phyloP scores from a whole-genome alignment of 345 rosid species.

The Cardiospermum halicacabum region DNA sequence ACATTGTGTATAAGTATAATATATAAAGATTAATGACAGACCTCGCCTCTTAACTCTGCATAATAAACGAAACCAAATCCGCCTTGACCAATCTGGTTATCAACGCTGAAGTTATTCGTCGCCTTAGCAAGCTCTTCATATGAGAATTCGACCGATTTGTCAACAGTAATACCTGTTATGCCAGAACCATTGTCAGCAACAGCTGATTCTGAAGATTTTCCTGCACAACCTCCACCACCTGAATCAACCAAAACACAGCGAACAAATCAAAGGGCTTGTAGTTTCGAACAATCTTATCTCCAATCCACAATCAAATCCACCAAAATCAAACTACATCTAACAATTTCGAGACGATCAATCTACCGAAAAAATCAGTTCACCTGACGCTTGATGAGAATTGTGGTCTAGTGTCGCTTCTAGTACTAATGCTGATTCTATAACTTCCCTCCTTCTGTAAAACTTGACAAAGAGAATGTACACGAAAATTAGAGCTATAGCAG shows the following conservation, averaged over 20 bases:
- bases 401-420: conserved; percentile 21
- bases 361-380: conserved; percentile 17
- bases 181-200: conserved; percentile 11
- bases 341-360: neutral
- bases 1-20: neutral
- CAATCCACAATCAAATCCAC: neutral
- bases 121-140: conserved; percentile 90
- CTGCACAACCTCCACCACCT: conserved; percentile 16
- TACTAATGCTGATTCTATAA: conserved; percentile 15
- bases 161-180: conserved; percentile 61
- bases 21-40: conserved; percentile 21
- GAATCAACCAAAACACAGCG: neutral
- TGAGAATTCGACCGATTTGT: conserved; percentile 81
- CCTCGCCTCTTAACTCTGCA: conserved; percentile 95
- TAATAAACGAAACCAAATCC: conserved; percentile 89
- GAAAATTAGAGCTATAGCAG: conserved; percentile 18
- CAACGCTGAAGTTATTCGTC: conserved; percentile 65
- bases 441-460: conserved; percentile 25
- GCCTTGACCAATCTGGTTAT: conserved; percentile 87
- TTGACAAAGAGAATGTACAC: conserved; percentile 16
- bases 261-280: neutral
- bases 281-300: neutral
- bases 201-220: conserved; percentile 22
- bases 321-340: neutral
- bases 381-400: conserved; percentile 11